phyloP scores from a whole-genome alignment of 192 early-diverging fungal genomes.

The Coemansia sp. region DNA sequence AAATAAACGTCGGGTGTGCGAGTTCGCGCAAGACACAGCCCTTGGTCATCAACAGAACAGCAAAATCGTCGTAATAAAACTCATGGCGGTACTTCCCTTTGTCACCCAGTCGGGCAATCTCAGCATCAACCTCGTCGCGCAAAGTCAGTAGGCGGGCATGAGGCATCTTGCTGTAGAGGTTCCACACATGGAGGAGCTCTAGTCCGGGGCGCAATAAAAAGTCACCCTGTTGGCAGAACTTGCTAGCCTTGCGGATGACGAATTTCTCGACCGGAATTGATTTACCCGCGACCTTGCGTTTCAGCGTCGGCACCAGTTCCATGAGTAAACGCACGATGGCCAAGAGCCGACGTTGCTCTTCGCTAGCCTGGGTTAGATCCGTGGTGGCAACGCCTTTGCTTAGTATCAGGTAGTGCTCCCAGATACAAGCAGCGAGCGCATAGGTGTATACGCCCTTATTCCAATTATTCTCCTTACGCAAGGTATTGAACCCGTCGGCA shows the following conservation, averaged over 20 bases:
- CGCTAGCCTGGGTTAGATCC: background rate
- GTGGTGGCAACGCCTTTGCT: conserved; percentile 13
- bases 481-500: conserved; percentile 60
- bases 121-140: conserved; percentile 51
- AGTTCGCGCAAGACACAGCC: conserved; percentile 67
- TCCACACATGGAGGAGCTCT: conserved; percentile 75
- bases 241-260: conserved; percentile 79
- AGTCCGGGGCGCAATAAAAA: conserved; percentile 73
- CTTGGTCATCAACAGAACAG: conserved; percentile 69
- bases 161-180: conserved; percentile 75
- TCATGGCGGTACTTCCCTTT: conserved; percentile 41
- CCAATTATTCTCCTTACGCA: conserved; percentile 84
- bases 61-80: conserved; percentile 76
- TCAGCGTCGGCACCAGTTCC: conserved; percentile 64
- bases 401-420: conserved; percentile 47
- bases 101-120: conserved; percentile 47
- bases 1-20: conserved; percentile 50
- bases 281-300: conserved; percentile 84
- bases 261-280: conserved; percentile 87
- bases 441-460: conserved; percentile 82
- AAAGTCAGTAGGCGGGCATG: conserved; percentile 43
- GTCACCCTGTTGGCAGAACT: conserved; percentile 67
- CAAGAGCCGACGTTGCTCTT: conserved; percentile 34
- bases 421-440: conserved; percentile 65
- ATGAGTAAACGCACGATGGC: conserved; percentile 63